Conservation (phyloP, 2,329 filamentous ascomycete genomes). For the Paraconiothyrium sp. region DNA sequence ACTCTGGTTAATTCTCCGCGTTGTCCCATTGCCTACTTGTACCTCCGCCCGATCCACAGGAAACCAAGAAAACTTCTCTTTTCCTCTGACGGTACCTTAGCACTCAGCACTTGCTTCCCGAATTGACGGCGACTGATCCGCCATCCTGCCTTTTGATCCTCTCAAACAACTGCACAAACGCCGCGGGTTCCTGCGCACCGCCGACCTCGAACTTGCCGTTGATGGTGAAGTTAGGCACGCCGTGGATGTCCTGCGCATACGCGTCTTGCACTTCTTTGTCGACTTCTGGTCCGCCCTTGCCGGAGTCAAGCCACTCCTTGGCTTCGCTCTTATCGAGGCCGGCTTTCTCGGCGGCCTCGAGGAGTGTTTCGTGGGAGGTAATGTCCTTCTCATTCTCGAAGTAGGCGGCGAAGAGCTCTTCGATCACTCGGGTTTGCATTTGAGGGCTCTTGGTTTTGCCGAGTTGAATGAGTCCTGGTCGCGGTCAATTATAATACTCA, state of each 20-base stretch:
- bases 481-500: not conserved
- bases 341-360: conserved; percentile 53
- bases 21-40: not conserved
- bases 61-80: not conserved
- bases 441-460: conserved; percentile 64
- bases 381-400: conserved; percentile 61
- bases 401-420: conserved; percentile 54
- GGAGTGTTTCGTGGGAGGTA: conserved; percentile 52
- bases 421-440: conserved; percentile 57
- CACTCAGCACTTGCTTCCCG: conserved; percentile 3
- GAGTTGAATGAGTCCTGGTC: conserved; percentile 65
- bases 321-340: conserved; percentile 56
- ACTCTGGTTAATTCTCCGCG: conserved; percentile 8
- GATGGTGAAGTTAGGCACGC: conserved; percentile 80
- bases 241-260: conserved; percentile 63
- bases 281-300: conserved; percentile 56
- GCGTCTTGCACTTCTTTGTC: conserved; percentile 59
- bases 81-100: not conserved
- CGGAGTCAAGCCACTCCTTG: conserved; percentile 55
- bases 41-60: not conserved
- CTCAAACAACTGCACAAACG: conserved; percentile 73
- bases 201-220: conserved; percentile 73
- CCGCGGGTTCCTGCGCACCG: conserved; percentile 75
- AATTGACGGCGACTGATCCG: conserved; percentile 18
- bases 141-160: conserved; percentile 62